A percentile compares a stretch with the other conserved stretches of the same genome.
Conservation (phyloP, 805 yeast species). For the Metschnikowia sp. region DNA sequence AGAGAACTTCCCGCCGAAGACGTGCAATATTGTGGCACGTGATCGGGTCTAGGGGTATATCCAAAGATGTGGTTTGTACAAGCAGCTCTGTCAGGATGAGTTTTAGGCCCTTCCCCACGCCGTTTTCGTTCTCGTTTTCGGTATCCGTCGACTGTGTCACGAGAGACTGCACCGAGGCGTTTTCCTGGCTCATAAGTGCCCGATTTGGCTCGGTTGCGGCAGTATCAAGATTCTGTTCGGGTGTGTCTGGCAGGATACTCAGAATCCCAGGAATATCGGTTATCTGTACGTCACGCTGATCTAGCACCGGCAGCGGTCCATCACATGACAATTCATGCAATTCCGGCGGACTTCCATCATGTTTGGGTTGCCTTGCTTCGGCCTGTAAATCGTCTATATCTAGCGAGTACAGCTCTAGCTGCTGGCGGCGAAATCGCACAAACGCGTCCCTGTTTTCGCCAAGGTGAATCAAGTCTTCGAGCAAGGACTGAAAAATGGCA, state of each 20-base stretch:
- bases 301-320: background rate
- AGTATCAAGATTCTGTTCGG: background rate
- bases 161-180: background rate
- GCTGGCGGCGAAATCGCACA: constrained; percentile 24
- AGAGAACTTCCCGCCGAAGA: constrained; percentile 22
- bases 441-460: constrained; percentile 24
- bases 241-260: background rate
- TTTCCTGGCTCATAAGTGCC: background rate
- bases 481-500: constrained; percentile 25
- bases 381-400: constrained; percentile 10
- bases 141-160: background rate
- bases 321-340: background rate
- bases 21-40: constrained; percentile 16
- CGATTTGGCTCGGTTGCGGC: background rate
- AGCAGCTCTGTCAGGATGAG: constrained; percentile 25
- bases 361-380: background rate
- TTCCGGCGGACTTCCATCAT: background rate
- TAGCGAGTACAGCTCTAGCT: constrained; percentile 20
- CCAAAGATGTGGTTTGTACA: constrained; percentile 15
- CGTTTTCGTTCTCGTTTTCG: background rate
- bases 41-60: constrained; percentile 16
- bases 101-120: background rate
- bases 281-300: no score
- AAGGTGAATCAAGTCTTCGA: constrained; percentile 32
- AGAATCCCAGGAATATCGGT: background rate